Percentiles rank a stretch among this genome's conserved stretches.
phyloP scores from a whole-genome alignment of 805 yeast genomes.

The Monosporozyma unispora region DNA sequence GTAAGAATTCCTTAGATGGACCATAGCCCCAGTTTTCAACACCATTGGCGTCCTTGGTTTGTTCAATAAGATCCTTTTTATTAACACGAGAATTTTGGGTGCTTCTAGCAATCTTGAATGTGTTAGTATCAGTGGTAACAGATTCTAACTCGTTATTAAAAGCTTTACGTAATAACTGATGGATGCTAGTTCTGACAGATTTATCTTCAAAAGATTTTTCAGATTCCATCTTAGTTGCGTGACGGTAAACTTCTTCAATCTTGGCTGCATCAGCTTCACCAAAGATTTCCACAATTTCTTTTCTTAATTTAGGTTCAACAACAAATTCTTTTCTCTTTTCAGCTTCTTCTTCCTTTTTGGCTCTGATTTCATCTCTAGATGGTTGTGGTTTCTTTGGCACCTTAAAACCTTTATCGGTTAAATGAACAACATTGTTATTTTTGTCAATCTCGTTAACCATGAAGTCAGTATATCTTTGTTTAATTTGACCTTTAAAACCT shows the following conservation, averaged over 20 bases:
- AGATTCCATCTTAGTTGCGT: slow-evolving; percentile 53
- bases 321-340: slow-evolving; percentile 31
- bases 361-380: slow-evolving; percentile 33
- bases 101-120: slow-evolving; percentile 53
- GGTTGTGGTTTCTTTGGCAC: slow-evolving; percentile 41
- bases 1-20: slow-evolving; percentile 55
- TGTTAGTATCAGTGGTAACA: slow-evolving; percentile 58
- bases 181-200: slow-evolving; percentile 65
- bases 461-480: slow-evolving; percentile 88
- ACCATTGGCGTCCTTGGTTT: slow-evolving; percentile 37
- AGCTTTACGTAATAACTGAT: slow-evolving; percentile 62
- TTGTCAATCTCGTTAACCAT: slow-evolving; percentile 79
- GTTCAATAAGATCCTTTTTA: slow-evolving; percentile 32
- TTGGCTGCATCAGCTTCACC: slow-evolving; percentile 52
- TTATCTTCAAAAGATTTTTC: slow-evolving; percentile 53
- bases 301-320: slow-evolving; percentile 39
- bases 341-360: slow-evolving; percentile 25
- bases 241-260: slow-evolving; percentile 45
- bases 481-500: slow-evolving; percentile 73
- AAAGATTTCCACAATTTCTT: slow-evolving; percentile 42
- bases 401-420: slow-evolving; percentile 64
- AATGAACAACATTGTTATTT: slow-evolving; percentile 62
- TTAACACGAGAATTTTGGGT: slow-evolving; percentile 34
- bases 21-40: slow-evolving; percentile 68
- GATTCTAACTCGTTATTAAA: slow-evolving; percentile 73